phyloP scores from a whole-genome alignment of 495 filamentous ascomycete genomes.

The Oidiodendron maius region DNA sequence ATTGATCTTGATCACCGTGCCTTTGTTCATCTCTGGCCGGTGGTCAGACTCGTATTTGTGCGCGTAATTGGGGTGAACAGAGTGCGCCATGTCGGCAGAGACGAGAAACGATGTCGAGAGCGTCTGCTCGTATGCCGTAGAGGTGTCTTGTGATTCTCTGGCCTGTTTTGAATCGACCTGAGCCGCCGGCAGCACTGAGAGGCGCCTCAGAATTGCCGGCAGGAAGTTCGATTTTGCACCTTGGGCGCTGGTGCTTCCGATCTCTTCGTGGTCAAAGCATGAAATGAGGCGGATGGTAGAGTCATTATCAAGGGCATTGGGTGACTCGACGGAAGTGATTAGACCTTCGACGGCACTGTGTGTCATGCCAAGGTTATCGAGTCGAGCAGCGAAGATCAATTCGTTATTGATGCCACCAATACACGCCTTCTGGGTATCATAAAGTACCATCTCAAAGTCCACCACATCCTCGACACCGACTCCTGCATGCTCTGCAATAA shows the following conservation, averaged over 20 bases:
- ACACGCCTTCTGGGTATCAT: slow-evolving; percentile 86
- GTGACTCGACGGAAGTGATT: slow-evolving; percentile 66
- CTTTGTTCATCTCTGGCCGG: slow-evolving; percentile 91
- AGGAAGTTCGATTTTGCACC: slow-evolving; percentile 91
- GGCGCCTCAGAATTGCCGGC: slow-evolving; percentile 78
- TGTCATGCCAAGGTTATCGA: slow-evolving; percentile 94
- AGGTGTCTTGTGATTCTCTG: slow-evolving; percentile 44
- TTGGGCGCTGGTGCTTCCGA: slow-evolving; percentile 85
- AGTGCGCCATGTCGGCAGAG: slow-evolving; percentile 97
- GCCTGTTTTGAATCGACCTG: slow-evolving; percentile 33
- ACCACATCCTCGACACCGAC: slow-evolving; percentile 64
- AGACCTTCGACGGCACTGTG: slow-evolving; percentile 80
- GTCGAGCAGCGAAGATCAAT: slow-evolving; percentile 84
- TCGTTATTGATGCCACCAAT: slow-evolving; percentile 90
- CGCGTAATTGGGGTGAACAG: slow-evolving; percentile 88
- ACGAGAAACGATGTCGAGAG: slow-evolving; percentile 88
- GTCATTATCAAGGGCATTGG: slow-evolving; percentile 63
- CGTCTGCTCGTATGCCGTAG: slow-evolving; percentile 90
- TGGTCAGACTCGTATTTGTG: slow-evolving; percentile 88
- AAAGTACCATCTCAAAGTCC: slow-evolving; percentile 94
- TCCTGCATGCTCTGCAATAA: slow-evolving; percentile 76
- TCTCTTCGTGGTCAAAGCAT: slow-evolving; percentile 97
- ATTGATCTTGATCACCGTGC: slow-evolving; percentile 95
- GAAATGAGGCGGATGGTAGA: slow-evolving; percentile 79
- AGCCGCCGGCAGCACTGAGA: slow-evolving; percentile 66